phyloP scores from a whole-genome alignment of 2,329 filamentous ascomycete genomes.

The Fusarium buharicum region DNA sequence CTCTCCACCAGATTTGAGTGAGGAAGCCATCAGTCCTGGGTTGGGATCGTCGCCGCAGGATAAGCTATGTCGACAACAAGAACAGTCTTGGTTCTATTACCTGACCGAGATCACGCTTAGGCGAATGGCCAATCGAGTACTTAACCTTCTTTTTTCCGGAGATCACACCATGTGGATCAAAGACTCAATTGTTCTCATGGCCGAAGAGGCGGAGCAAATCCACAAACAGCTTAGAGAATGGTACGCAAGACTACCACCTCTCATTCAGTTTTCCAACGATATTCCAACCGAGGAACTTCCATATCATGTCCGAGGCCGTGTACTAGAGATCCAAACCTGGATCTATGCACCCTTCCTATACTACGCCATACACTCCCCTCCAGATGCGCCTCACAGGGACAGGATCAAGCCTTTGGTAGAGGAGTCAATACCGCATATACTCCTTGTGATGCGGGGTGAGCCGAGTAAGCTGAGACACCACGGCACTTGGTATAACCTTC shows the following conservation, averaged over 20 bases:
- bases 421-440: background rate
- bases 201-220: background rate
- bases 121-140: background rate
- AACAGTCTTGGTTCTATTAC: background rate
- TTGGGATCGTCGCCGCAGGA: background rate
- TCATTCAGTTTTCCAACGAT: background rate
- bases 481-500: background rate
- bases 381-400: background rate
- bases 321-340: background rate
- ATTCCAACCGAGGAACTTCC: background rate
- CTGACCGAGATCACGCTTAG: background rate
- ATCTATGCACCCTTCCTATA: background rate
- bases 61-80: background rate
- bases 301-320: background rate
- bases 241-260: background rate
- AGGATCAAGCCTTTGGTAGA: background rate
- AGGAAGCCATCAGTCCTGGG: background rate
- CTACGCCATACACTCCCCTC: background rate
- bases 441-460: background rate
- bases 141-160: background rate
- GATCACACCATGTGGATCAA: background rate
- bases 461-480: background rate
- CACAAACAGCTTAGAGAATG: background rate
- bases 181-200: background rate
- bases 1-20: background rate